Base-by-base conservation (phyloP, 495 filamentous ascomycete genomes). In the Aspergillus cristatus region DNA sequence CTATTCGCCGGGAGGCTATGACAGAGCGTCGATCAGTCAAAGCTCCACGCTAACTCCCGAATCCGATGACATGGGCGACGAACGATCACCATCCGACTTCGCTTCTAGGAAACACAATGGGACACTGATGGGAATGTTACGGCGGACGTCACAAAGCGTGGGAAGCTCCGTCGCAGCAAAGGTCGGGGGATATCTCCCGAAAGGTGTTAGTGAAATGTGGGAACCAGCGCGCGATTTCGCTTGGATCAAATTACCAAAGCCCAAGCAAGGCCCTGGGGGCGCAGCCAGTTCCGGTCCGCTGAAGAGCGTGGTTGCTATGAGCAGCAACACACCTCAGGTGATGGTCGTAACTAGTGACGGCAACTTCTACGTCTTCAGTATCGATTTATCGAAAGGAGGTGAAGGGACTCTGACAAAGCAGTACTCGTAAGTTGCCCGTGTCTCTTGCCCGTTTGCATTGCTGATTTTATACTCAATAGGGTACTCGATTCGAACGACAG, bases 311-410 rank as follows among this genome's bases (percentile, higher is more conserved):
- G 91, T 97, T 26, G 91, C 93, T 6, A 87, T 98, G 79, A 94
- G 86, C 50, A 89, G 76, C 48, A 90, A 77, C 49, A 85, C 81
- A 10, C 91, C 93, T 0, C 87, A 96, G 48, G 84, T 98, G 18
- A 96, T 97, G 90, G 86, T 97, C 1, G 93, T 95, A 10, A 97
- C 91, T 2, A 94, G 82, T 45, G 93, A 97, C 54, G 91, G 91
- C 11, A 79, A 79, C 15, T 97, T 94, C 50, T 96, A 89, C 47
- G 84, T 97, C 12, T 97, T 85, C 57, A 89, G 82, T 42, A 86
- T 98, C 28, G 89, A 98, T 54, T 72, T 98, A 70, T 87, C 94
- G 34, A 86, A 82, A 44, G 91, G 91, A 22, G 91, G 91, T n/a
- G 91, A 97, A 62, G 91, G 93, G 1, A 82, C 79, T 17, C 57